phyloP scores from a whole-genome alignment of 192 early-diverging fungal genomes.

The Coemansia sp. region DNA sequence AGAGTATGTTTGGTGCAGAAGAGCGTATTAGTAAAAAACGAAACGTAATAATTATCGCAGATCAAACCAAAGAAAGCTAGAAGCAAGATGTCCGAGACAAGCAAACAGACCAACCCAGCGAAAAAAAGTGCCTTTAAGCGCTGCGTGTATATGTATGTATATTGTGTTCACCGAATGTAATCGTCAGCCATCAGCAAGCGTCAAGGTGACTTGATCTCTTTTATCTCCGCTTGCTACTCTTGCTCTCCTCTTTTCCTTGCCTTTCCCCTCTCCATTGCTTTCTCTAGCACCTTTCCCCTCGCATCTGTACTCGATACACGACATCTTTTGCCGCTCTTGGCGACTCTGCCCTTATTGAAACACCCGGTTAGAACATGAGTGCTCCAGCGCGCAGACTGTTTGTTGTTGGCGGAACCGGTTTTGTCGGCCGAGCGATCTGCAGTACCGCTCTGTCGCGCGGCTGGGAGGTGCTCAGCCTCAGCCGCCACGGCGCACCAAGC shows the following conservation, averaged over 20 bases:
- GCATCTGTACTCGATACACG: not conserved
- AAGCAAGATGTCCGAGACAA: not conserved
- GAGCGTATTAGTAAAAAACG: no score
- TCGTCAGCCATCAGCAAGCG: no score
- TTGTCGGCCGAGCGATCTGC: conserved; percentile 56
- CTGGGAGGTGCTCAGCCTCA: conserved; percentile 52
- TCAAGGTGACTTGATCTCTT: no score
- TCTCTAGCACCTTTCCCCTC: not conserved
- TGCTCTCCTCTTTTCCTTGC: not conserved
- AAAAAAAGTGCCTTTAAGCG: no score
- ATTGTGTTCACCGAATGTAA: no score
- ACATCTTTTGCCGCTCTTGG: no score
- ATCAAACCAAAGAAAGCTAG: no score
- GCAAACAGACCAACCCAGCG: not conserved
- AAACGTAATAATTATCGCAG: no score
- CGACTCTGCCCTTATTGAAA: not conserved
- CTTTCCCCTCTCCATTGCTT: not conserved
- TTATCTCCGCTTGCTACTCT: not conserved
- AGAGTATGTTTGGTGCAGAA: no score
- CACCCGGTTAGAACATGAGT: conserved; percentile 7
- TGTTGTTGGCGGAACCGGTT: conserved; percentile 63
- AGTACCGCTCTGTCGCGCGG: conserved; percentile 37
- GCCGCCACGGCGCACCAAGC: conserved; percentile 48
- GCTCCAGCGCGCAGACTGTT: conserved; percentile 39
- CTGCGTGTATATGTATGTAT: no score